Evolutionary conservation across 352 stramenopile genomes (phyloP).

Genomic region (Phytophthora kernoviae): DNA sequence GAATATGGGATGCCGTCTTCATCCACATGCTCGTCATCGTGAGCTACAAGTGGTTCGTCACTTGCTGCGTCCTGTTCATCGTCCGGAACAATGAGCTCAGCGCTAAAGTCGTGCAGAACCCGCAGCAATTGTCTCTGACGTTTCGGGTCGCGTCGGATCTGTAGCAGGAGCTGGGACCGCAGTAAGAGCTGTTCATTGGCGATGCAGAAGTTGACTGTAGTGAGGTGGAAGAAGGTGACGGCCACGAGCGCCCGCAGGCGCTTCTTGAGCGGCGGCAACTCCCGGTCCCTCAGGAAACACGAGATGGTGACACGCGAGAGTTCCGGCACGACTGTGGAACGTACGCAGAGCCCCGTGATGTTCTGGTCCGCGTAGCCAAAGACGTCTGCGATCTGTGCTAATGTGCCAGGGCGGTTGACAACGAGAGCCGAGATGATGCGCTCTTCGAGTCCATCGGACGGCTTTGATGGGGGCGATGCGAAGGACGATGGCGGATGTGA

Average conservation of each 20-base stretch:
- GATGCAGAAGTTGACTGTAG: slow-evolving; percentile 63
- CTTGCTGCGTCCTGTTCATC: slow-evolving; percentile 33
- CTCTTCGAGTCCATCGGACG: slow-evolving; percentile 38
- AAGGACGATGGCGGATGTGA: background rate
- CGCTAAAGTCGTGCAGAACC: slow-evolving; percentile 39
- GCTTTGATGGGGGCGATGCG: background rate
- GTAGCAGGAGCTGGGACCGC: slow-evolving; percentile 63
- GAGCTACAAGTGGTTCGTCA: slow-evolving; percentile 26
- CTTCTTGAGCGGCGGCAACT: slow-evolving; percentile 60
- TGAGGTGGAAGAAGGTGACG: slow-evolving; percentile 84
- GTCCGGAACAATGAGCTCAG: slow-evolving; percentile 30
- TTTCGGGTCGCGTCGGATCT: slow-evolving; percentile 32
- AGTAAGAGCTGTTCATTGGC: slow-evolving; percentile 69
- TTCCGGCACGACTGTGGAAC: slow-evolving; percentile 72
- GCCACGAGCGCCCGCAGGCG: slow-evolving; percentile 64
- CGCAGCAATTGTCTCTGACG: slow-evolving; percentile 35
- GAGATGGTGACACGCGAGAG: slow-evolving; percentile 81
- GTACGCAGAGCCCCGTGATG: slow-evolving; percentile 74
- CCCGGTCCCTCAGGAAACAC: slow-evolving; percentile 55
- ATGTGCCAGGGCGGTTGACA: slow-evolving; percentile 67
- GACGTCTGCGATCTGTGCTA: slow-evolving; percentile 72
- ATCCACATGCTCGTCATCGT: slow-evolving; percentile 44
- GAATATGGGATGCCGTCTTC: slow-evolving; percentile 30
- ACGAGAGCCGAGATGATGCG: slow-evolving; percentile 80
- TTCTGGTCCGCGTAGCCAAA: slow-evolving; percentile 78